These are phyloP conservation scores for Pseudogymnoascus sp. DNA, from an alignment of 2,329 filamentous ascomycete genomes.

Conservation along the genomic window DNA sequence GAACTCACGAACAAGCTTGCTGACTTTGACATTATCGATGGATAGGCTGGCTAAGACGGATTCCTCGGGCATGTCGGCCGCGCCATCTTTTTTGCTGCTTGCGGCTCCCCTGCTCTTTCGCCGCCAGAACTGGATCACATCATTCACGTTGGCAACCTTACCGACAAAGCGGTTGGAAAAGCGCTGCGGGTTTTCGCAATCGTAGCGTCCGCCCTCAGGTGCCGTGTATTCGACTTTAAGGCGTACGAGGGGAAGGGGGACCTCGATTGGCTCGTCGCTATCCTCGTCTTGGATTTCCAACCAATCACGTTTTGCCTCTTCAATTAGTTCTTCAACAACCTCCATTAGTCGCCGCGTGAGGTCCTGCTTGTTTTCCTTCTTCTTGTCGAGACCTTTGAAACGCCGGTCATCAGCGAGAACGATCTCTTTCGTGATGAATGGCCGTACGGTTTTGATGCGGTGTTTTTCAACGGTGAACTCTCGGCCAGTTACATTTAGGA, in stretches of 20 bases:
- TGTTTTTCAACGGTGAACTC: slow-evolving; percentile 75
- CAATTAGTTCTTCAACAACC: slow-evolving; percentile 79
- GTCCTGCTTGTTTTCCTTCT: slow-evolving; percentile 74
- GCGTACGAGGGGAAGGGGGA: slow-evolving; percentile 75
- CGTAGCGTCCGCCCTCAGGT: slow-evolving; percentile 74
- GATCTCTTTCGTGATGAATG: slow-evolving; percentile 82
- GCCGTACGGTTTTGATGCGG: slow-evolving; percentile 77
- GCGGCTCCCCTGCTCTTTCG: slow-evolving; percentile 57
- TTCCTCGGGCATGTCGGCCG: slow-evolving; percentile 52
- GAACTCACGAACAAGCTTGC: slow-evolving; percentile 81
- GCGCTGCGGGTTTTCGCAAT: slow-evolving; percentile 89
- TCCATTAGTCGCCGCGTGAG: slow-evolving; percentile 68
- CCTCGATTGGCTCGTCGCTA: slow-evolving; percentile 45
- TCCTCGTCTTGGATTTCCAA: slow-evolving; percentile 61
- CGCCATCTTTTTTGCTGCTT: slow-evolving; percentile 41
- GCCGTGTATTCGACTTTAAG: slow-evolving; percentile 86
- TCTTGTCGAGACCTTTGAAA: slow-evolving; percentile 69
- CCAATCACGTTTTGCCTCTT: slow-evolving; percentile 77
- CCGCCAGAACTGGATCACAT: slow-evolving; percentile 86
- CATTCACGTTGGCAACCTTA: slow-evolving; percentile 88
- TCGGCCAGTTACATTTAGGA: slow-evolving; percentile 74
- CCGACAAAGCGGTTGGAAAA: slow-evolving; percentile 88
- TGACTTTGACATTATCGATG: slow-evolving; percentile 75
- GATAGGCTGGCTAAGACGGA: slow-evolving; percentile 50
- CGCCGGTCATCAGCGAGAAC: slow-evolving; percentile 64